Conservation (phyloP, 169 alveolate species). For the Eimeria mitis region DNA sequence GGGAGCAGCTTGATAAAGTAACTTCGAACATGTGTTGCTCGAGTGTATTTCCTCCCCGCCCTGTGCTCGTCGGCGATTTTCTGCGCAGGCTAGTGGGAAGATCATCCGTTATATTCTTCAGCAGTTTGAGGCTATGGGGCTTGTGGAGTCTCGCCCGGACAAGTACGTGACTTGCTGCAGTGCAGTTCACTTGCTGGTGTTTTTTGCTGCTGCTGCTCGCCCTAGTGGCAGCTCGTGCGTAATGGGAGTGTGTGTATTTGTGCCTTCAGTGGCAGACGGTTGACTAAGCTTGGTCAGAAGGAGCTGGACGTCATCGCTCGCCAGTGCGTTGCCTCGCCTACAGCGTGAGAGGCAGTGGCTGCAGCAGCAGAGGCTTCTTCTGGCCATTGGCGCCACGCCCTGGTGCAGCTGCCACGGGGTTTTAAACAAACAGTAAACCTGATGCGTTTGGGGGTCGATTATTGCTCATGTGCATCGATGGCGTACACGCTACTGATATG, state of each 20-base stretch:
- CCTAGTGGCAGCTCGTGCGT: background rate
- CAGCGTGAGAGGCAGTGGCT: conserved; percentile 1
- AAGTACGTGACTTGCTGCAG: background rate
- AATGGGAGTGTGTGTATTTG: background rate
- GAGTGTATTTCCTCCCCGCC: background rate
- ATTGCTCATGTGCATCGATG: background rate
- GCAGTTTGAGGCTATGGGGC: conserved; percentile 96
- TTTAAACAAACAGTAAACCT: background rate
- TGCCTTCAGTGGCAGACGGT: conserved; percentile 83
- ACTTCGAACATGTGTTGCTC: background rate
- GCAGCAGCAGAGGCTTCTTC: conserved; percentile 5
- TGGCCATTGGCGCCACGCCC: background rate
- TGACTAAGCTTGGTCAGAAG: conserved; percentile 87
- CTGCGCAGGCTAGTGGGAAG: conserved; percentile 95
- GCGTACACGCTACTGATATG: background rate
- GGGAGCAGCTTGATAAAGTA: too few relatives aligned
- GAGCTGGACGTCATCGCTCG: conserved; percentile 87
- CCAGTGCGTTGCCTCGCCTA: conserved; percentile 78
- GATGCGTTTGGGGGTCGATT: background rate
- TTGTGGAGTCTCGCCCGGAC: conserved; percentile 95
- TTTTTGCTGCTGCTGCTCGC: background rate
- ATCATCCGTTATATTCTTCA: conserved; percentile 96
- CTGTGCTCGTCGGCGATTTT: background rate
- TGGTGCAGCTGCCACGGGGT: background rate
- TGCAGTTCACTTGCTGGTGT: background rate